Percentiles rank a stretch among this genome's conserved stretches.
Conservation (phyloP, 1,284 basidiomycete genomes). For the Hemileia vastatrix region DNA sequence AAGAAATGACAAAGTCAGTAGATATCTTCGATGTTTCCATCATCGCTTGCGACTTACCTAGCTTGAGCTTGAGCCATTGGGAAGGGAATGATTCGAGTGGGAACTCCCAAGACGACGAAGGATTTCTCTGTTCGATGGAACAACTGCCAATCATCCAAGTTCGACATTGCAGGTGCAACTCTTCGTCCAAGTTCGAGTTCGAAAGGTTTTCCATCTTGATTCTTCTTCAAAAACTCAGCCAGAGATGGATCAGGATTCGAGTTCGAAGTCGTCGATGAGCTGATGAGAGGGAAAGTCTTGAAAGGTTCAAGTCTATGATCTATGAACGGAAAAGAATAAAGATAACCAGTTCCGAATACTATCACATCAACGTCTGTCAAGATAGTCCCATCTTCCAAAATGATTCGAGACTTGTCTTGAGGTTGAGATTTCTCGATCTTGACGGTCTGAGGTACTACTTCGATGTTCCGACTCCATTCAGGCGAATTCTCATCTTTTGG, state of each 20-base stretch:
- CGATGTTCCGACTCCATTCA: conserved; percentile 33
- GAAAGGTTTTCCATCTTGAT: background rate
- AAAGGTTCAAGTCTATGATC: background rate
- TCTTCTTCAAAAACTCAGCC: background rate
- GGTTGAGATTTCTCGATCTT: conserved; percentile 13
- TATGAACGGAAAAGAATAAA: conserved; percentile 23
- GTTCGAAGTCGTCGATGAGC: background rate
- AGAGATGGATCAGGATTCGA: background rate
- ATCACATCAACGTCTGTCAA: conserved; percentile 33
- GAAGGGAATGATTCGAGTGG: conserved; percentile 38
- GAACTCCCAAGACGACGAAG: conserved; percentile 34
- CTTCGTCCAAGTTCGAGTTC: background rate
- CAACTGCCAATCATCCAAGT: conserved; percentile 40
- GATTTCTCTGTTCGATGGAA: conserved; percentile 33
- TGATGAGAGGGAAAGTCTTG: background rate
- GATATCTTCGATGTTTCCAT: background rate
- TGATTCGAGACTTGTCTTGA: background rate
- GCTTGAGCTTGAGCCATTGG: conserved; percentile 35
- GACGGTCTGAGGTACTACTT: conserved; percentile 31
- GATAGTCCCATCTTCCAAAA: conserved; percentile 23
- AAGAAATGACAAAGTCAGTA: background rate
- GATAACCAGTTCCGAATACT: conserved; percentile 41
- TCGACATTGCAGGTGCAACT: conserved; percentile 24
- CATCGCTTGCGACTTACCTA: conserved; percentile 23
- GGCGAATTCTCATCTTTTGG: conserved; percentile 30